Conservation (phyloP, 176 grass and related monocot species). For the Oryza nivara region DNA sequence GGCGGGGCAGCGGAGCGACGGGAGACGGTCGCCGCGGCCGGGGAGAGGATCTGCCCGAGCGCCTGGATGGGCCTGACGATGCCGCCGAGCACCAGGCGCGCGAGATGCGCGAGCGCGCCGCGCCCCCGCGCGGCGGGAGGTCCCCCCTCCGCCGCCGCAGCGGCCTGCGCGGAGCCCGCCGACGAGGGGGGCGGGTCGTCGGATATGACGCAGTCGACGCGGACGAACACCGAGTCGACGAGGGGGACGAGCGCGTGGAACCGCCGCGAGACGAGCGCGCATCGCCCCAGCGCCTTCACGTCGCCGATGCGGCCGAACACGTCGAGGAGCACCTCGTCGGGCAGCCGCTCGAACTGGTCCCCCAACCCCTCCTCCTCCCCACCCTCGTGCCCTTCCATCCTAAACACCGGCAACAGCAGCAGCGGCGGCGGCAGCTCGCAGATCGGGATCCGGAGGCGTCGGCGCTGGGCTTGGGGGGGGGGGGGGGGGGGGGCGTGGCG, state of each 20-base stretch:
- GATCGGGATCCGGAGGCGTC: slow-evolving; percentile 48
- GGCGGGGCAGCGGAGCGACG: slow-evolving; percentile 21
- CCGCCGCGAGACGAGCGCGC: slow-evolving; percentile 73
- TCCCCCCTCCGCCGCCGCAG: neutral
- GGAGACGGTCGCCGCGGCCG: slow-evolving; percentile 43
- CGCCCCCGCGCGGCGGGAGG: slow-evolving; percentile 7
- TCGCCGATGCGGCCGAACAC: slow-evolving; percentile 83
- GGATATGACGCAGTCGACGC: slow-evolving; percentile 89
- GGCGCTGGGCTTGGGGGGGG: neutral
- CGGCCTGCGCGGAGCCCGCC: slow-evolving; percentile 8
- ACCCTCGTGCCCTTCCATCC: slow-evolving; percentile 21
- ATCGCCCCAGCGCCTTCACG: slow-evolving; percentile 87
- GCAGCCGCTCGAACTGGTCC: slow-evolving; percentile 83
- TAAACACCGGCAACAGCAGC: neutral
- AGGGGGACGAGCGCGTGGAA: slow-evolving; percentile 81
- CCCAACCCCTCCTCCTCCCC: neutral
- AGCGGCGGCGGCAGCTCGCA: neutral
- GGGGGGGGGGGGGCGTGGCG: neutral
- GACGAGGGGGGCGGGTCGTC: slow-evolving; percentile 48
- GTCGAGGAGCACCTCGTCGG: slow-evolving; percentile 78
- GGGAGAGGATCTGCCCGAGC: slow-evolving; percentile 79
- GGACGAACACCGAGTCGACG: slow-evolving; percentile 82
- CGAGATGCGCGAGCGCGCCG: slow-evolving; percentile 60
- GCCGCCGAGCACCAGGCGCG: slow-evolving; percentile 64
- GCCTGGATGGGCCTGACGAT: slow-evolving; percentile 77